Percentiles rank a stretch among this genome's conserved stretches.
phyloP scores from a whole-genome alignment of 192 early-diverging fungal genomes.

The Coemansia sp. region DNA sequence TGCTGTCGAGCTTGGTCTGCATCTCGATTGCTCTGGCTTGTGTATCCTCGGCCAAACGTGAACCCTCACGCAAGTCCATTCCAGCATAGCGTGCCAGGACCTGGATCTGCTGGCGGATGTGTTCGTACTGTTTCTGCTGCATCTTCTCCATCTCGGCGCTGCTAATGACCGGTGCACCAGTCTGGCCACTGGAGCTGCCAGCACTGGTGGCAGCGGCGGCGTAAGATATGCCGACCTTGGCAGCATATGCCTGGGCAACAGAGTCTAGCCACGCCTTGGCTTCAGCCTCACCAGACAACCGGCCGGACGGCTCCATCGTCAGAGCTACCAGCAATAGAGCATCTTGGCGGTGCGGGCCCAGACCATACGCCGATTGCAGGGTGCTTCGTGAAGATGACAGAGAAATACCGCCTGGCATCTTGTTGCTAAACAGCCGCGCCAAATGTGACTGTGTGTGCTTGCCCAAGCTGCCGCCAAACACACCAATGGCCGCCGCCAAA shows the following conservation, averaged over 20 bases:
- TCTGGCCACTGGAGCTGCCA: conserved; percentile 49
- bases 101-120: conserved; percentile 81
- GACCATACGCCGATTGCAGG: conserved; percentile 67
- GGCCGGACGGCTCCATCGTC: conserved; percentile 78
- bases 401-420: conserved; percentile 92
- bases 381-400: conserved; percentile 71
- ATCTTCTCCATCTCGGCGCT: conserved; percentile 81
- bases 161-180: conserved; percentile 69
- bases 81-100: conserved; percentile 77
- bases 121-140: conserved; percentile 67
- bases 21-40: conserved; percentile 58
- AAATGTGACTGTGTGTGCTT: conserved; percentile 73
- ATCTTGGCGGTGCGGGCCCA: conserved; percentile 73
- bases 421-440: conserved; percentile 76
- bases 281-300: conserved; percentile 73
- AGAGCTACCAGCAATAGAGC: conserved; percentile 73
- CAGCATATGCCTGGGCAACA: conserved; percentile 70
- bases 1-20: conserved; percentile 75
- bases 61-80: conserved; percentile 68
- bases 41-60: conserved; percentile 66
- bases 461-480: conserved; percentile 66
- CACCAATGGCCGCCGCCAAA: conserved; percentile 64
- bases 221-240: conserved; percentile 68
- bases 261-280: conserved; percentile 83
- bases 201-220: conserved; percentile 55